Percentiles rank a stretch among this genome's conserved stretches.
These are phyloP conservation scores for Toxoplasma gondii DNA, from an alignment of 169 alveolate species.

Conservation along the genomic window DNA sequence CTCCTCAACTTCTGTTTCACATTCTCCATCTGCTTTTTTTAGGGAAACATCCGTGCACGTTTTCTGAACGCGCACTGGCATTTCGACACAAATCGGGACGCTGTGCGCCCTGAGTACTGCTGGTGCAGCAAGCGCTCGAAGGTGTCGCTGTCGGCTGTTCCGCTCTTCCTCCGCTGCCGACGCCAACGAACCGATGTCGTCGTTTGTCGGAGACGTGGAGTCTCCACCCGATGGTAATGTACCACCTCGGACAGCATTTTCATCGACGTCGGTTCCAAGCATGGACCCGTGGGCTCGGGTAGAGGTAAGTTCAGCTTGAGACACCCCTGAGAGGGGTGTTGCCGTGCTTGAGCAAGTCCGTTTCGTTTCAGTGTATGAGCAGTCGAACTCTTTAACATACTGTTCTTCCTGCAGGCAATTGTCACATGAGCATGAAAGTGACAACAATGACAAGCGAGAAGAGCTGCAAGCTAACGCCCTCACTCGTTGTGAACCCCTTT, in stretches of 20 bases:
- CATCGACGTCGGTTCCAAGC: neutral
- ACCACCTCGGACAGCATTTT: neutral
- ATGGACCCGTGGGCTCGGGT: no score
- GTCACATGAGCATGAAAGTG: neutral
- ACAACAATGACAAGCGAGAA: neutral
- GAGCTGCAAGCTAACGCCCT: no score
- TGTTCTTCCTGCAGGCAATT: neutral
- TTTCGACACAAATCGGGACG: neutral
- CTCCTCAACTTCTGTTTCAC: neutral
- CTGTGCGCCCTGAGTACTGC: neutral
- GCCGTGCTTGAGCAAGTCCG: neutral
- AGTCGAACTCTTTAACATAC: neutral
- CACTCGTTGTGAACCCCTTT: no score
- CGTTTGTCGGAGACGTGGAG: neutral
- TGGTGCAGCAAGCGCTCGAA: neutral
- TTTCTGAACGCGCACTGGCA: neutral
- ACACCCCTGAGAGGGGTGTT: neutral
- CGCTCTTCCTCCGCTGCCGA: neutral
- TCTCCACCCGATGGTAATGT: neutral
- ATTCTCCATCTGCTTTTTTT: neutral
- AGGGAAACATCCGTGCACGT: neutral
- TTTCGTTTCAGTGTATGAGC: conserved; percentile 10
- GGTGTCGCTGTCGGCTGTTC: neutral
- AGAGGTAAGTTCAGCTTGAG: neutral
- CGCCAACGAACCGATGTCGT: neutral